These are phyloP conservation scores for Moniliella sp. DNA, from an alignment of 1,284 basidiomycete species.

Conservation along the genomic window DNA sequence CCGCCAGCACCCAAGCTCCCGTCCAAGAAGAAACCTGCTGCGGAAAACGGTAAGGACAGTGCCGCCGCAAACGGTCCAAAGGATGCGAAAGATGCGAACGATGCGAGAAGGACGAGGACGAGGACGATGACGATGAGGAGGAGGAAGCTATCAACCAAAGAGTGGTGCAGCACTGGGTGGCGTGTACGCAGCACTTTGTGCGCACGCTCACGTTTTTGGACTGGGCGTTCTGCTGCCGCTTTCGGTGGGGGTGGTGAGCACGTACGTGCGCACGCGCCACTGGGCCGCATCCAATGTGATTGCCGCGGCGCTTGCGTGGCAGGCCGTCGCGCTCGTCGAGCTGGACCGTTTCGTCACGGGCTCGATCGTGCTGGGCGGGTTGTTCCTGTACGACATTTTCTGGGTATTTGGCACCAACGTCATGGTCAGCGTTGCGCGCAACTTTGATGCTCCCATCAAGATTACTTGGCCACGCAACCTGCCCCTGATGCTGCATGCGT, in stretches of 20 bases:
- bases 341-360: constrained; percentile 80
- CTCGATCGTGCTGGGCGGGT: constrained; percentile 47
- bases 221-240: constrained; percentile 44
- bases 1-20: too few relatives aligned
- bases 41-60: too few relatives aligned
- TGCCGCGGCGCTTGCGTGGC: constrained; percentile 61
- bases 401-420: constrained; percentile 31
- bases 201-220: constrained; percentile 38
- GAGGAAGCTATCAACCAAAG: too few relatives aligned
- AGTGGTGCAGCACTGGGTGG: too few relatives aligned
- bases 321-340: constrained; percentile 57
- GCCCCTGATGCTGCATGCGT: not conserved
- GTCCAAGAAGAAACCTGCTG: too few relatives aligned
- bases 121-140: too few relatives aligned
- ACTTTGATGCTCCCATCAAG: constrained; percentile 66
- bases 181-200: too few relatives aligned
- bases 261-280: constrained; percentile 45
- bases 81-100: too few relatives aligned
- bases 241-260: constrained; percentile 46
- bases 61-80: too few relatives aligned
- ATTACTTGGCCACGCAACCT: constrained; percentile 39
- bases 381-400: constrained; percentile 31
- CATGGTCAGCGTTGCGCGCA: constrained; percentile 52
- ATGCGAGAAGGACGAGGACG: too few relatives aligned
- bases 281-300: constrained; percentile 59